Percentiles rank a stretch among this genome's conserved stretches.
phyloP scores from a whole-genome alignment of 441 rosid genomes.

The Populus hybrid region DNA sequence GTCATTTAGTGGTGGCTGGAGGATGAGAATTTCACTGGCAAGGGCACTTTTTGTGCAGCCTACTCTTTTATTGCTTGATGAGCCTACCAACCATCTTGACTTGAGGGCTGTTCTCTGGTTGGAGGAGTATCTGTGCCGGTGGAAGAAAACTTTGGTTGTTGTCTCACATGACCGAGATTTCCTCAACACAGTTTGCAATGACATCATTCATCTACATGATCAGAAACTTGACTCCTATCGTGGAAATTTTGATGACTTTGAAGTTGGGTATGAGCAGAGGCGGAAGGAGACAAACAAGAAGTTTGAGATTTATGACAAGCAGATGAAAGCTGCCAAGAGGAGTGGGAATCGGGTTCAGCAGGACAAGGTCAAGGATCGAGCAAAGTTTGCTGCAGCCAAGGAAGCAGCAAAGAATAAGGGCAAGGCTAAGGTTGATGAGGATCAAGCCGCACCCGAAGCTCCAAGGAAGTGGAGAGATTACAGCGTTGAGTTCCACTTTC shows the following conservation, averaged over 20 bases:
- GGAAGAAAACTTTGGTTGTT: conserved; percentile 86
- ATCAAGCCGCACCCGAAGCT: conserved; percentile 54
- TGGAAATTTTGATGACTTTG: conserved; percentile 52
- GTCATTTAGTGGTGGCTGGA: not conserved
- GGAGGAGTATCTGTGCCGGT: conserved; percentile 74
- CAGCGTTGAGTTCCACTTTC: conserved; percentile 80
- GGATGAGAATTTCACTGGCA: conserved; percentile 26
- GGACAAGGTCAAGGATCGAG: conserved; percentile 37
- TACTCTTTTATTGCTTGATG: conserved; percentile 56
- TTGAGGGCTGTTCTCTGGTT: conserved; percentile 85
- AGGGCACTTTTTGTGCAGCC: conserved; percentile 55
- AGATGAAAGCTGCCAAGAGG: not conserved
- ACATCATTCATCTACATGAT: conserved; percentile 80
- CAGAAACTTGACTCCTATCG: conserved; percentile 67
- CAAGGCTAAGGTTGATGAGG: conserved; percentile 64
- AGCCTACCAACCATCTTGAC: conserved; percentile 43
- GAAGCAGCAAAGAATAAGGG: conserved; percentile 42
- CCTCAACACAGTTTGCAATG: conserved; percentile 76
- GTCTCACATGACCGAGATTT: conserved; percentile 92
- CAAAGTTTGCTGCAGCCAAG: conserved; percentile 28
- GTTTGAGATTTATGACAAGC: conserved; percentile 23
- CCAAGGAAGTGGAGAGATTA: conserved; percentile 82
- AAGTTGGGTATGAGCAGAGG: conserved; percentile 31
- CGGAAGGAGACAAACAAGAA: conserved; percentile 38
- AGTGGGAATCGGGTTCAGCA: not conserved